Conservation (phyloP, 164 flowering plant species). For the Stephania cephalantha region DNA sequence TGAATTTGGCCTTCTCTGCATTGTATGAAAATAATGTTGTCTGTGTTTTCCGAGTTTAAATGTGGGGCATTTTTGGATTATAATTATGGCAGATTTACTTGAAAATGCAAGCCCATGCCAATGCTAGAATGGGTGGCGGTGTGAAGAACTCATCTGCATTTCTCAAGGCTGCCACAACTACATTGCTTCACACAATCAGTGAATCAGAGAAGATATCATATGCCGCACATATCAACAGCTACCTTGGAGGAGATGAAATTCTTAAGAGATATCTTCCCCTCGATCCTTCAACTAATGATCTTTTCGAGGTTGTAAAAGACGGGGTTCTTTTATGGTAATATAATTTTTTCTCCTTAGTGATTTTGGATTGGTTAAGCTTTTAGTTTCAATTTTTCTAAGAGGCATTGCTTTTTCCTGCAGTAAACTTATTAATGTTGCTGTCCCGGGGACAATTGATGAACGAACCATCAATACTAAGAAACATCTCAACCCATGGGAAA, state of each 20-base stretch:
- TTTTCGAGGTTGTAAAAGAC: slow-evolving; percentile 75
- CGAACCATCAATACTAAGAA: slow-evolving; percentile 81
- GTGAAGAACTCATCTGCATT: slow-evolving; percentile 58
- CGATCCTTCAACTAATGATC: slow-evolving; percentile 59
- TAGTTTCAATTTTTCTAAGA: slow-evolving; percentile 2
- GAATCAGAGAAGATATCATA: slow-evolving; percentile 76
- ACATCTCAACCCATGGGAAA: slow-evolving; percentile 83
- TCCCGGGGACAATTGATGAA: slow-evolving; percentile 91
- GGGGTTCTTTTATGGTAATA: slow-evolving; percentile 92
- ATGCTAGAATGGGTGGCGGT: slow-evolving; percentile 42
- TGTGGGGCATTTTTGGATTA: background rate
- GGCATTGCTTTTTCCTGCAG: slow-evolving; percentile 31
- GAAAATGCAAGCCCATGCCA: slow-evolving; percentile 50
- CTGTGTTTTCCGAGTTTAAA: background rate
- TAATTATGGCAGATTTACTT: slow-evolving; percentile 45
- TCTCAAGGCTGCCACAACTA: slow-evolving; percentile 70
- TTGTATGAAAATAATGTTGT: background rate
- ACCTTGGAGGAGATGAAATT: slow-evolving; percentile 76
- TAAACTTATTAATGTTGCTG: slow-evolving; percentile 92
- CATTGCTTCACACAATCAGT: slow-evolving; percentile 70
- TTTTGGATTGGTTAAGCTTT: slow-evolving; percentile 1
- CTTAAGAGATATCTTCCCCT: slow-evolving; percentile 69
- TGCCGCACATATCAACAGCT: slow-evolving; percentile 81
- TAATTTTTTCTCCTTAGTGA: background rate
- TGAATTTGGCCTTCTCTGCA: background rate